phyloP scores from a whole-genome alignment of 306 rosid species.

The Cajanus cajan region DNA sequence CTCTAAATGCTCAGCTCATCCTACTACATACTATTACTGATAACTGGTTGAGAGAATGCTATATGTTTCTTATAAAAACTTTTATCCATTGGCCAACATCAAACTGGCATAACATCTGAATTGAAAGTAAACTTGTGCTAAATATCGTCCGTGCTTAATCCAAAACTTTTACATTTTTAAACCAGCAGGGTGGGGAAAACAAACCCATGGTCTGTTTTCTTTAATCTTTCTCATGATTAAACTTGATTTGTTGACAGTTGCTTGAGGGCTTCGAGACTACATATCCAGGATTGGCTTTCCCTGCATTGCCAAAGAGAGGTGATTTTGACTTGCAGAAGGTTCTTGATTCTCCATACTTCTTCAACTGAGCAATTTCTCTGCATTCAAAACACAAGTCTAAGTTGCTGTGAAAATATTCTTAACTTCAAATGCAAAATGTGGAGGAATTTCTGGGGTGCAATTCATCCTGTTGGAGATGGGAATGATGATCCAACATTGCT shows the following conservation, averaged over 20 bases:
- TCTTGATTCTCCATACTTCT: constrained; percentile 73
- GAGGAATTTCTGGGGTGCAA: constrained; percentile 20
- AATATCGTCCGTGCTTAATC: neutral
- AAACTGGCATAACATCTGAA: neutral
- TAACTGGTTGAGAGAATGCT: neutral
- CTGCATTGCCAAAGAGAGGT: constrained; percentile 74
- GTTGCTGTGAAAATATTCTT: constrained; percentile 12
- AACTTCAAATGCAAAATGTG: constrained; percentile 9
- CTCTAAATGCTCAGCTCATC: neutral
- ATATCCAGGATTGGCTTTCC: constrained; percentile 66
- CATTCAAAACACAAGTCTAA: neutral
- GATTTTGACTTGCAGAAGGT: constrained; percentile 70
- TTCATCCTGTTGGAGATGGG: constrained; percentile 28
- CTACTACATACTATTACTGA: neutral
- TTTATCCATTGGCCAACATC: neutral
- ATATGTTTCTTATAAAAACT: neutral
- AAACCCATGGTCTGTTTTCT: neutral
- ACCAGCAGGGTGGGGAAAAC: neutral
- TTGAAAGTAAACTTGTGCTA: neutral
- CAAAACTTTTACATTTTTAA: neutral
- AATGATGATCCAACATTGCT: constrained; percentile 27
- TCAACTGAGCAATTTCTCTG: constrained; percentile 53
- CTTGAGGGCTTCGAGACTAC: constrained; percentile 64
- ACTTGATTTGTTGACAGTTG: constrained; percentile 51
- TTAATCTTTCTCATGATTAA: constrained; percentile 15